Evolutionary conservation across 768 basidiomycete species (phyloP).

Genomic region (Mycena haematopus): DNA sequence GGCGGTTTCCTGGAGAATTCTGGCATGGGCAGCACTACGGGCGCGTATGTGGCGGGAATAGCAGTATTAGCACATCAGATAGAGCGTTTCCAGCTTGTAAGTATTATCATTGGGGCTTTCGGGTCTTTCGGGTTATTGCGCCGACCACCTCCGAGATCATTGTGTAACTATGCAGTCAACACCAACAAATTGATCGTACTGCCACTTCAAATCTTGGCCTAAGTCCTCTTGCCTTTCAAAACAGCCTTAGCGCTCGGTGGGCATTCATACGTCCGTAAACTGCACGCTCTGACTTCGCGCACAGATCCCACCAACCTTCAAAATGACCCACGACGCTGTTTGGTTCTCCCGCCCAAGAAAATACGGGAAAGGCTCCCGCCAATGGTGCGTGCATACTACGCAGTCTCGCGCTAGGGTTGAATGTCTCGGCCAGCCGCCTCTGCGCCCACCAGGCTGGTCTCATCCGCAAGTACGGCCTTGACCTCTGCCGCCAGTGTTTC

Average conservation of each 20-base stretch:
- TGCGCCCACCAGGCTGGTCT: slow-evolving; percentile 98
- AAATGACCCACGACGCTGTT: slow-evolving; percentile 98
- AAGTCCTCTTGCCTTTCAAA: slow-evolving; percentile 10
- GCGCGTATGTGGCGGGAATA: slow-evolving; percentile 24
- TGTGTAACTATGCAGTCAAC: no score
- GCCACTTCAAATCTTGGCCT: no score
- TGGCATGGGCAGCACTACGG: slow-evolving; percentile 27
- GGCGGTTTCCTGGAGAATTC: slow-evolving; percentile 24
- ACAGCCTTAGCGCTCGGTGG: slow-evolving; percentile 22
- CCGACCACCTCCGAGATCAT: no score
- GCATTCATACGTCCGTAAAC: neutral
- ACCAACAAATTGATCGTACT: no score
- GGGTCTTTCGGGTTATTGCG: no score
- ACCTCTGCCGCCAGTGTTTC: slow-evolving; percentile 99
- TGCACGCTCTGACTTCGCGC: neutral
- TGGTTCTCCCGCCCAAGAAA: slow-evolving; percentile 98
- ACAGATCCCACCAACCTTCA: slow-evolving; percentile 38
- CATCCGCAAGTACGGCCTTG: slow-evolving; percentile 96
- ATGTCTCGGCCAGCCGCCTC: slow-evolving; percentile 70
- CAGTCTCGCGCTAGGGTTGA: slow-evolving; percentile 13
- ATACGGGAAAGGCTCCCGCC: slow-evolving; percentile 93
- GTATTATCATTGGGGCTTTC: no score
- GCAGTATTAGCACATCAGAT: no score
- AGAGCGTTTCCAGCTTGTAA: no score
- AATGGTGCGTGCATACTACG: slow-evolving; percentile 68